Evolutionary conservation across 129 eudicot genomes (phyloP).

Genomic region (Silybum marianum): DNA sequence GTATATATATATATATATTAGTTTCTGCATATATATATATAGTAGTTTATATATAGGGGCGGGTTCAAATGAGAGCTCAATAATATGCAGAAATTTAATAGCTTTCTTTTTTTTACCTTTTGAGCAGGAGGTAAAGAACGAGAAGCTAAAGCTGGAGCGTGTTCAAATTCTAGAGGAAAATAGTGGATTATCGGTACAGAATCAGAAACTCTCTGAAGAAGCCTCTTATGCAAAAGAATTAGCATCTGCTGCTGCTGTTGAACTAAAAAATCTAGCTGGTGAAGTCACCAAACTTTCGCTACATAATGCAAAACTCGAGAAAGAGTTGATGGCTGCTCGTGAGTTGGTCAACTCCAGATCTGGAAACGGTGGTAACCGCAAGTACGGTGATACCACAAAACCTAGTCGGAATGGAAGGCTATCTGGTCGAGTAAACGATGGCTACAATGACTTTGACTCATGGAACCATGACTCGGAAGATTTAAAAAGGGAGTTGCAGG

Average conservation of each 20-base stretch:
- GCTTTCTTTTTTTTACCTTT: constrained; percentile 10
- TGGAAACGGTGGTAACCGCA: constrained; percentile 56
- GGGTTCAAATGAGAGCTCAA: no score
- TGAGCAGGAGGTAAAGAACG: constrained; percentile 82
- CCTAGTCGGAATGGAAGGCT: constrained; percentile 63
- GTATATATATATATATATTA: no score
- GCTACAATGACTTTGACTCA: constrained; percentile 57
- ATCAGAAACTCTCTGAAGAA: constrained; percentile 91
- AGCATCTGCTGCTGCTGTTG: constrained; percentile 96
- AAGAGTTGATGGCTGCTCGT: constrained; percentile 71
- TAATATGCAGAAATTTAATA: constrained; percentile 2
- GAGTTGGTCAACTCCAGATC: constrained; percentile 44
- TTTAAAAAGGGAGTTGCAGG: constrained; percentile 69
- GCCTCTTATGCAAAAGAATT: constrained; percentile 95
- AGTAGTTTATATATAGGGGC: no score
- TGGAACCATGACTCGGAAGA: constrained; percentile 75
- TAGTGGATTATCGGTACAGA: constrained; percentile 85
- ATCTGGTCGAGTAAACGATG: constrained; percentile 59
- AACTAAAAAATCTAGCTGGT: constrained; percentile 81
- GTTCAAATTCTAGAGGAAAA: constrained; percentile 78
- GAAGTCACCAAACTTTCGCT: constrained; percentile 88
- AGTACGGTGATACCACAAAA: constrained; percentile 45
- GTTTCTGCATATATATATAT: no score
- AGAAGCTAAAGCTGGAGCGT: constrained; percentile 70
- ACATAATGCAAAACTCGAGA: constrained; percentile 79